Conservation (phyloP, 768 basidiomycete genomes). For the Pisolithus albus region DNA sequence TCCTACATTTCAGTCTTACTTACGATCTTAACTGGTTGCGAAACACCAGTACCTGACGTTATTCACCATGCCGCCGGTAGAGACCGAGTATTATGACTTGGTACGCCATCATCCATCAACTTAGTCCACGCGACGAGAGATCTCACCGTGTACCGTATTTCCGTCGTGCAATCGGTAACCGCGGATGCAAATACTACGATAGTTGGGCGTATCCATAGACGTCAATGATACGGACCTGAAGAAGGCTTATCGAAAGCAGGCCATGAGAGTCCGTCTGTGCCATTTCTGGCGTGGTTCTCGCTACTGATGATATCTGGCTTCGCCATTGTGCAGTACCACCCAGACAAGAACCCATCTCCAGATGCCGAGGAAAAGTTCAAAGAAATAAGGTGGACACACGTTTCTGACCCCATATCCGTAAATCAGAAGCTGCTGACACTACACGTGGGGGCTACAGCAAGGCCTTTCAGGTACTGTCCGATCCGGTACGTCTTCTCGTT, state of each 20-base stretch:
- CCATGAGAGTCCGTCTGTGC: conserved; percentile 72
- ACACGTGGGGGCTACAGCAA: conserved; percentile 46
- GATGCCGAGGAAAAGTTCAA: conserved; percentile 97
- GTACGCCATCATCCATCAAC: conserved; percentile 34
- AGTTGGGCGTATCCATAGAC: conserved; percentile 70
- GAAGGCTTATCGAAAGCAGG: conserved; percentile 91
- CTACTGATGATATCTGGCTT: background rate
- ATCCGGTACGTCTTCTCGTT: conserved; percentile 49
- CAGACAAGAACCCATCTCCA: conserved; percentile 89
- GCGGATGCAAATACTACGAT: conserved; percentile 1
- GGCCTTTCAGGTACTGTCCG: conserved; percentile 90
- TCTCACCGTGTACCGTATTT: background rate
- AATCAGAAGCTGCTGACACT: conserved; percentile 7
- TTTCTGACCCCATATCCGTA: conserved; percentile 6
- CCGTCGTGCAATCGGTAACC: background rate
- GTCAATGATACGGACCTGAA: conserved; percentile 78
- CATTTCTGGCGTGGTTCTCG: background rate
- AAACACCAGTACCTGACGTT: background rate
- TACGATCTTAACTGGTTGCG: too few species aligned
- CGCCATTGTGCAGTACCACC: conserved; percentile 61
- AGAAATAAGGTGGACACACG: conserved; percentile 67
- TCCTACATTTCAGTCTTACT: too few species aligned
- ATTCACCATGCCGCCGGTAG: conserved; percentile 72
- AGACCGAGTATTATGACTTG: conserved; percentile 85
- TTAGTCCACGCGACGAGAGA: background rate